Conservation (phyloP, 176 grass and related monocot genomes). For the Carex myosuroides region DNA sequence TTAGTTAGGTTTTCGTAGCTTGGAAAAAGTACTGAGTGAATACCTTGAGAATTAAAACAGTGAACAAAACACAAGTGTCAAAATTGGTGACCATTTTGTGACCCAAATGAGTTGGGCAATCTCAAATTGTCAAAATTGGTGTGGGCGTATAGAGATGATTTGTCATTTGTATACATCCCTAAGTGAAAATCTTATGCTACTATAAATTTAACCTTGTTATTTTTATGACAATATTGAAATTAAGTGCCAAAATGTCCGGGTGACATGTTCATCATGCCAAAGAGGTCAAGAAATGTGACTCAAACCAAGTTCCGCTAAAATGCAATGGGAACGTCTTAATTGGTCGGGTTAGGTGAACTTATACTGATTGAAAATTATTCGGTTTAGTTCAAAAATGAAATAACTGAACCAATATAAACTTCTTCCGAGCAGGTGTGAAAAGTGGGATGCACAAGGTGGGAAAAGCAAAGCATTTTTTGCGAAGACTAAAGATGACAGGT, state of each 20-base stretch:
- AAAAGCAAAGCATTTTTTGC: conserved; percentile 90
- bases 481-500: conserved; percentile 84
- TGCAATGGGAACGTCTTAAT: neutral
- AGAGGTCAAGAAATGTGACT: neutral
- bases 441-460: conserved; percentile 97
- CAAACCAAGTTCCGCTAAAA: neutral
- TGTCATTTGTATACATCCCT: neutral
- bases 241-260: neutral
- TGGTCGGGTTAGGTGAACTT: neutral
- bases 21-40: neutral
- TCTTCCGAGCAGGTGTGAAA: conserved; percentile 65
- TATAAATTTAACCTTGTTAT: neutral
- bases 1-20: neutral
- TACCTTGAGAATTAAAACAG: neutral
- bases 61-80: neutral
- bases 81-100: no score
- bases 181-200: neutral
- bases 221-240: neutral
- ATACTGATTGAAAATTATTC: neutral
- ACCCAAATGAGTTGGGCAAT: neutral
- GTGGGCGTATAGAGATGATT: neutral
- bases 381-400: neutral
- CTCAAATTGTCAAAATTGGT: neutral
- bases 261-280: neutral
- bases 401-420: neutral